Percentiles rank a stretch among this genome's conserved stretches.
These are phyloP conservation scores for Apiospora koreana DNA, from an alignment of 2,329 filamentous ascomycete species.

Conservation along the genomic window DNA sequence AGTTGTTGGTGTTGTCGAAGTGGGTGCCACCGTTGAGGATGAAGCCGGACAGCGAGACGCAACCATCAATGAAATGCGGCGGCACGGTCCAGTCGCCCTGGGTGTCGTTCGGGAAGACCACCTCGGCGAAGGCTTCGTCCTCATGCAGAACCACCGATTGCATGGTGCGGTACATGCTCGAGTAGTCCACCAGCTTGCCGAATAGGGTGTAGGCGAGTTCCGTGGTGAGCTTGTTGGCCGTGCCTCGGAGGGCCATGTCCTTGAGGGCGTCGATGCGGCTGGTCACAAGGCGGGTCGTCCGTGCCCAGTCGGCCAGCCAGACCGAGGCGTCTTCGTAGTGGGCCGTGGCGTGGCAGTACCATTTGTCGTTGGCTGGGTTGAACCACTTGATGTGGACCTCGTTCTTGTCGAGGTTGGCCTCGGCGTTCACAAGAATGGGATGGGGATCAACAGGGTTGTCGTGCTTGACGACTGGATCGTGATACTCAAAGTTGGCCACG, in stretches of 20 bases:
- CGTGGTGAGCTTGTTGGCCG: slow-evolving; percentile 48
- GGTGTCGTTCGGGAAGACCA: slow-evolving; percentile 37
- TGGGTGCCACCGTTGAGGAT: slow-evolving; percentile 53
- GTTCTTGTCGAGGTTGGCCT: slow-evolving; percentile 40
- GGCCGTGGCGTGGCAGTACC: slow-evolving; percentile 27
- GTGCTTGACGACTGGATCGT: slow-evolving; percentile 31
- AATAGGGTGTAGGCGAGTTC: slow-evolving; percentile 68
- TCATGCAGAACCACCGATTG: slow-evolving; percentile 54
- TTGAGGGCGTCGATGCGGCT: slow-evolving; percentile 56
- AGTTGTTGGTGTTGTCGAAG: slow-evolving; percentile 41
- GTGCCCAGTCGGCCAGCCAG: slow-evolving; percentile 64
- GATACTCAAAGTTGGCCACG: slow-evolving; percentile 34
- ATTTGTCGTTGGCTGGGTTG: slow-evolving; percentile 30
- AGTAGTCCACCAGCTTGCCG: slow-evolving; percentile 54
- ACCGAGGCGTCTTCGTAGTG: slow-evolving; percentile 33
- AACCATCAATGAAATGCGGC: slow-evolving; percentile 56
- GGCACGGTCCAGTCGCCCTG: slow-evolving; percentile 50
- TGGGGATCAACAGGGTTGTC: slow-evolving; percentile 30
- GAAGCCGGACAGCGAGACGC: slow-evolving; percentile 52
- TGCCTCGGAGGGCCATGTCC: slow-evolving; percentile 59
- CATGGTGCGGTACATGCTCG: slow-evolving; percentile 51
- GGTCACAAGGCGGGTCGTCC: slow-evolving; percentile 66
- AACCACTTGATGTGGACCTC: slow-evolving; percentile 45
- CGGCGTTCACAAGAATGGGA: slow-evolving; percentile 31
- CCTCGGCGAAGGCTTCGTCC: slow-evolving; percentile 50